These are phyloP conservation scores for Lecanoromycetidae sp. DNA, from an alignment of 2,329 filamentous ascomycete species.

Conservation along the genomic window DNA sequence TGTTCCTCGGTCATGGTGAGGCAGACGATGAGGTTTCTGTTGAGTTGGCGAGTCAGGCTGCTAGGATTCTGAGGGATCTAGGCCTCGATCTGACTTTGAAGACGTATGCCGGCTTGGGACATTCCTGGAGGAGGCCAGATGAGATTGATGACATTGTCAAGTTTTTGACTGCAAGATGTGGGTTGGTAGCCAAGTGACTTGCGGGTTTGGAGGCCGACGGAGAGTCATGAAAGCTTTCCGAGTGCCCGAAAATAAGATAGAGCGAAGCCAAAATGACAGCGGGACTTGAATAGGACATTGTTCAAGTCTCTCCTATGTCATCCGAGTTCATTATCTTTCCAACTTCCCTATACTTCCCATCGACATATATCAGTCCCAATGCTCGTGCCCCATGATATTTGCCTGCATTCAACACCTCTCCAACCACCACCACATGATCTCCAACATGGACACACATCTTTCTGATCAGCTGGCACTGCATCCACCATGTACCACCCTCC, in stretches of 20 bases:
- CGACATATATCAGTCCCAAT: constrained; percentile 3
- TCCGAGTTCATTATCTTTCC: neutral
- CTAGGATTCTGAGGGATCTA: constrained; percentile 14
- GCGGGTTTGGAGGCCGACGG: too few species aligned
- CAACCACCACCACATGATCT: constrained; percentile 38
- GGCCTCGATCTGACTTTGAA: constrained; percentile 19
- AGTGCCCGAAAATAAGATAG: too few species aligned
- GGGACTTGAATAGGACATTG: too few species aligned
- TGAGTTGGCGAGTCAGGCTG: constrained; percentile 27
- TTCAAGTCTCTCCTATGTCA: too few species aligned
- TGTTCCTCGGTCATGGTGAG: constrained; percentile 37
- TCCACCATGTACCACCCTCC: constrained; percentile 23
- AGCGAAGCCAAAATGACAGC: too few species aligned
- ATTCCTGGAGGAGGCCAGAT: constrained; percentile 12
- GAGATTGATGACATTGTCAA: constrained; percentile 18
- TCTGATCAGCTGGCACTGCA: constrained; percentile 21
- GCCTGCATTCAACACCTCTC: constrained; percentile 25
- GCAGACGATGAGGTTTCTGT: constrained; percentile 33
- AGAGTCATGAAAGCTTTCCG: too few species aligned
- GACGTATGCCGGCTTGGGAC: constrained; percentile 18
- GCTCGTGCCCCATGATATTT: neutral
- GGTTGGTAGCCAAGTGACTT: too few species aligned
- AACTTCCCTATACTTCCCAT: constrained; percentile 6
- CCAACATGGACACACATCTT: constrained; percentile 30
- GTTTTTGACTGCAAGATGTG: constrained; percentile 10